phyloP scores from a whole-genome alignment of 768 basidiomycete genomes.

The Cyathus striatus region DNA sequence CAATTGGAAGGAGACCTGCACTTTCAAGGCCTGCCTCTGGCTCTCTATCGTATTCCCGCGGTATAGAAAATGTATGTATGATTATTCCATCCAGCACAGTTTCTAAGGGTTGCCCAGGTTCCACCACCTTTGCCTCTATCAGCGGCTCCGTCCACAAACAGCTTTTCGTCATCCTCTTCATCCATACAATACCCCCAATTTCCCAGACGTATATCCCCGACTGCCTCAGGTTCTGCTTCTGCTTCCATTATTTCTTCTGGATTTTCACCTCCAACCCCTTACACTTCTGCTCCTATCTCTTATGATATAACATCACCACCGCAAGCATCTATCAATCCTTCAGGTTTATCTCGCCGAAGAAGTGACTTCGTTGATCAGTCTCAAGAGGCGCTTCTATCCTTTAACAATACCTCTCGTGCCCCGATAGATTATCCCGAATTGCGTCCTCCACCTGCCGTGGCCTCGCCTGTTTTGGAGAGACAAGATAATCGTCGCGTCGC shows the following conservation, averaged over 20 bases:
- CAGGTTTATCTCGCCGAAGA: conserved; percentile 61
- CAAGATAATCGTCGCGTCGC: conserved; percentile 66
- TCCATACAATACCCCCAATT: conserved; percentile 40
- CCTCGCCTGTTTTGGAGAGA: conserved; percentile 62
- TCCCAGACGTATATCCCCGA: conserved; percentile 22
- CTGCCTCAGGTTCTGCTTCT: conserved; percentile 15
- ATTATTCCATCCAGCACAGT: conserved; percentile 3
- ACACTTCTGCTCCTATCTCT: too few species aligned
- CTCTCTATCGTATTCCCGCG: conserved; percentile 41
- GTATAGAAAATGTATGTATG: conserved; percentile 48
- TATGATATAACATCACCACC: conserved; percentile 67
- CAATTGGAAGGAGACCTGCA: conserved; percentile 37
- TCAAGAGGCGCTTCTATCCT: conserved; percentile 51
- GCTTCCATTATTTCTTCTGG: conserved; percentile 20
- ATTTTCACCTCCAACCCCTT: conserved; percentile 31
- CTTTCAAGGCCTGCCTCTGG: conserved; percentile 34
- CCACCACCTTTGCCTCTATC: conserved; percentile 26
- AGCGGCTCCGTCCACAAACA: conserved; percentile 25
- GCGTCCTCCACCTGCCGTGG: conserved; percentile 77
- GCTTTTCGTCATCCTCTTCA: conserved; percentile 29
- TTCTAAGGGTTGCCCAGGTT: conserved; percentile 15
- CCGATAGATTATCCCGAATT: conserved; percentile 82
- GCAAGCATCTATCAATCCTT: conserved; percentile 79
- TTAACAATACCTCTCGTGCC: conserved; percentile 38
- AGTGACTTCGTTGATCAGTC: conserved; percentile 81